phyloP scores from a whole-genome alignment of 2,329 filamentous ascomycete genomes.

The Verticillium nubilum region DNA sequence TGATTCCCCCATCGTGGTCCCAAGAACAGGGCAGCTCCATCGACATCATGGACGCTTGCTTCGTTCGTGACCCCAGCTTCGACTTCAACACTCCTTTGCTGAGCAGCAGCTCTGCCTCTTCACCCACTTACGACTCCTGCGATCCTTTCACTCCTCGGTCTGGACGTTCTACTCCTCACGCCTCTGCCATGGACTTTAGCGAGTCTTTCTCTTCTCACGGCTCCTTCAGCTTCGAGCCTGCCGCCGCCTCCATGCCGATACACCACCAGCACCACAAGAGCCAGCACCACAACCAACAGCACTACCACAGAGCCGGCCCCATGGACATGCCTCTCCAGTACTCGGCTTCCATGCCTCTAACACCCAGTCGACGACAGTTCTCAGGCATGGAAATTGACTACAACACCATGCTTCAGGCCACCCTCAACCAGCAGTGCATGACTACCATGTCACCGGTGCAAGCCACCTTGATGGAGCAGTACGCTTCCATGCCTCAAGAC shows the following conservation, averaged over 20 bases:
- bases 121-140: conserved; percentile 35
- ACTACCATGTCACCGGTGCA: conserved; percentile 8
- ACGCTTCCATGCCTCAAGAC: conserved; percentile 7
- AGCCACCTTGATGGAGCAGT: conserved; percentile 5
- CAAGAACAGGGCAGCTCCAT: conserved; percentile 3
- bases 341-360: conserved; percentile 4
- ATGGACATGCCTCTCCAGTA: conserved; percentile 3
- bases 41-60: conserved; percentile 10
- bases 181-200: conserved; percentile 31
- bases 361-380: conserved; percentile 8
- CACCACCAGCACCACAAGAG: not conserved
- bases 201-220: conserved; percentile 21
- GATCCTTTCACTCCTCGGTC: conserved; percentile 39
- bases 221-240: conserved; percentile 19
- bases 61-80: conserved; percentile 10
- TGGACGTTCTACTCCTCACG: conserved; percentile 35
- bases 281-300: not conserved
- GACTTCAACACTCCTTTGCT: conserved; percentile 9
- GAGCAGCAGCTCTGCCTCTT: conserved; percentile 19
- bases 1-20: not conserved
- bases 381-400: conserved; percentile 27
- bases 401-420: conserved; percentile 29
- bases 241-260: not conserved
- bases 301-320: not conserved
- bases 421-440: conserved; percentile 11